phyloP scores from a whole-genome alignment of 345 rosid species.

The Heritiera littoralis region DNA sequence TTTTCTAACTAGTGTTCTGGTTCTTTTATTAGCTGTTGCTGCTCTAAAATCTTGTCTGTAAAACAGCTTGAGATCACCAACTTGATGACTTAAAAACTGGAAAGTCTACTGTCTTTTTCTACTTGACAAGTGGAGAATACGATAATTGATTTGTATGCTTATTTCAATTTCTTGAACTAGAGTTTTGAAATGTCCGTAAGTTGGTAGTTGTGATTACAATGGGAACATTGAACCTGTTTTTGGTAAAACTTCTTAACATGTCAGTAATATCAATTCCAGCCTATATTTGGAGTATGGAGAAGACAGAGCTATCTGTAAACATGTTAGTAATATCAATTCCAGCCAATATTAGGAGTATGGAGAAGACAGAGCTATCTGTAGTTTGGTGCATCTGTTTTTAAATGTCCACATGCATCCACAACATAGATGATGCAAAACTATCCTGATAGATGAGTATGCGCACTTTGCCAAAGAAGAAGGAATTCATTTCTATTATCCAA shows the following conservation, averaged over 20 bases:
- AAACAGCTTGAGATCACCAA: neutral
- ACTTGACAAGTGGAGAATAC: neutral
- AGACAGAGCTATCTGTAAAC: neutral
- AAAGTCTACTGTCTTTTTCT: neutral
- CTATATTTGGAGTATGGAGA: neutral
- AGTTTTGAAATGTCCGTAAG: neutral
- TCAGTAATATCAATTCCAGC: neutral
- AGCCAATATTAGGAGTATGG: neutral
- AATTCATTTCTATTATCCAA: neutral
- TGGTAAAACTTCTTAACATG: neutral
- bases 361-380: neutral
- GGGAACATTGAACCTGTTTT: neutral
- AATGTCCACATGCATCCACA: neutral
- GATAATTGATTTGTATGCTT: neutral
- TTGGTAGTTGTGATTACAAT: neutral
- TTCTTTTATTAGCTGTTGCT: neutral
- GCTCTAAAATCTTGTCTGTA: neutral
- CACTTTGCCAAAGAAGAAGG: neutral
- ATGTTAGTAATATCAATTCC: neutral
- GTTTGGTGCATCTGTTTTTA: neutral
- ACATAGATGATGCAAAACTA: neutral
- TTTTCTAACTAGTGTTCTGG: neutral
- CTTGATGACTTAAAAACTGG: neutral
- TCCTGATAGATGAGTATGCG: neutral
- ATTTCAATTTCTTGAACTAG: neutral